phyloP scores from a whole-genome alignment of 1,284 basidiomycete genomes.

The Puccinia polysora region DNA sequence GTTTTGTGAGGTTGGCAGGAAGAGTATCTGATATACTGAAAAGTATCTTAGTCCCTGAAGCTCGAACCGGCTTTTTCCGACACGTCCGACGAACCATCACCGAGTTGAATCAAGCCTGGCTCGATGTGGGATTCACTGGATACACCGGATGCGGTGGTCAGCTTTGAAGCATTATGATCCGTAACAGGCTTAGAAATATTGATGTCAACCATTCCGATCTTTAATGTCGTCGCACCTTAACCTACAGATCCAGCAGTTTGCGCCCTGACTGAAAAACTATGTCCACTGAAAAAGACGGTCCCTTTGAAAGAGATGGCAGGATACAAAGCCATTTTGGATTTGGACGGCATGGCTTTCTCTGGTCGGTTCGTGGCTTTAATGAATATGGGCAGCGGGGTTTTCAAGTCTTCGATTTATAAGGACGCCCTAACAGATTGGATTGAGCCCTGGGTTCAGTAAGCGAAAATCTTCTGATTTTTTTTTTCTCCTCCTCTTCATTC shows the following conservation, averaged over 20 bases:
- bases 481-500: background rate
- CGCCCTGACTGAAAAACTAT: conserved; percentile 19
- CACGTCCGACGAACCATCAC: conserved; percentile 32
- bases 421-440: conserved; percentile 42
- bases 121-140: conserved; percentile 41
- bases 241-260: conserved; percentile 38
- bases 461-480: background rate
- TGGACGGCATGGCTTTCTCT: conserved; percentile 43
- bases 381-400: conserved; percentile 41
- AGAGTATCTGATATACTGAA: conserved; percentile 29
- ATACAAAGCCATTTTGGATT: conserved; percentile 42
- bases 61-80: conserved; percentile 18
- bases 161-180: background rate
- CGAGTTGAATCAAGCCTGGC: conserved; percentile 40
- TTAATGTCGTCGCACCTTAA: no score
- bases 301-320: conserved; percentile 41
- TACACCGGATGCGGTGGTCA: conserved; percentile 42
- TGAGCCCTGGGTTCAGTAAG: conserved; percentile 43
- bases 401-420: conserved; percentile 37
- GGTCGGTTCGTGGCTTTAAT: conserved; percentile 41
- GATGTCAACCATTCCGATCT: no score
- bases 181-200: background rate
- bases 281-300: conserved; percentile 32
- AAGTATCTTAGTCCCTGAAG: conserved; percentile 15
- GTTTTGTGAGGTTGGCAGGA: conserved; percentile 38